Evolutionary conservation across 768 basidiomycete species (phyloP).

Genomic region (Lactifluus rugatus): DNA sequence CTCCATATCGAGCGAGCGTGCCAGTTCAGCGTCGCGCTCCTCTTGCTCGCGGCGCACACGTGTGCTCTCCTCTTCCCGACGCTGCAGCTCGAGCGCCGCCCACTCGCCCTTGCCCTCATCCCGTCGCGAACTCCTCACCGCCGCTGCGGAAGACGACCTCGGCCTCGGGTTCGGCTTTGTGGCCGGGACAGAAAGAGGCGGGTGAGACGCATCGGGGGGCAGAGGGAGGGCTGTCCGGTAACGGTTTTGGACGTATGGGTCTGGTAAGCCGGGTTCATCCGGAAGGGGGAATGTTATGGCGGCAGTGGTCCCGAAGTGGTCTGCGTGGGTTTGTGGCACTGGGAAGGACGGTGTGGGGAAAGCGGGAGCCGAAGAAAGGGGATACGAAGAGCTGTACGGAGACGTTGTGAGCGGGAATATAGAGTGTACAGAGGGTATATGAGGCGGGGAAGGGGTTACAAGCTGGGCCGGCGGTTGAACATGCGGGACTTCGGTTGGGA

Average conservation of each 20-base stretch:
- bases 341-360: conserved; percentile 1
- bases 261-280: conserved; percentile 31
- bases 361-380: not conserved
- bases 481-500: not conserved
- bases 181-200: not conserved
- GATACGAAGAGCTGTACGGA: not conserved
- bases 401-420: not conserved
- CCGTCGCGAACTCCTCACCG: not conserved
- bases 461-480: not conserved
- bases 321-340: not conserved
- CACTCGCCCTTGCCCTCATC: not conserved
- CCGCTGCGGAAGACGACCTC: not conserved
- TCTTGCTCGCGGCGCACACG: conserved; percentile 16
- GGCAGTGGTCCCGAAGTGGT: conserved; percentile 21
- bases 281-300: conserved; percentile 16
- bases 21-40: conserved; percentile 17
- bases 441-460: not conserved
- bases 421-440: not conserved
- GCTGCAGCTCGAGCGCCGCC: conserved; percentile 11
- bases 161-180: not conserved
- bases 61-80: conserved; percentile 10
- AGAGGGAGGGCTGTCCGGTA: conserved; percentile 49
- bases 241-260: conserved; percentile 36
- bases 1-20: conserved; percentile 17
- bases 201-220: conserved; percentile 24